Evolutionary conservation across 768 basidiomycete species (phyloP).

Genomic region (Mycena kentingensis): DNA sequence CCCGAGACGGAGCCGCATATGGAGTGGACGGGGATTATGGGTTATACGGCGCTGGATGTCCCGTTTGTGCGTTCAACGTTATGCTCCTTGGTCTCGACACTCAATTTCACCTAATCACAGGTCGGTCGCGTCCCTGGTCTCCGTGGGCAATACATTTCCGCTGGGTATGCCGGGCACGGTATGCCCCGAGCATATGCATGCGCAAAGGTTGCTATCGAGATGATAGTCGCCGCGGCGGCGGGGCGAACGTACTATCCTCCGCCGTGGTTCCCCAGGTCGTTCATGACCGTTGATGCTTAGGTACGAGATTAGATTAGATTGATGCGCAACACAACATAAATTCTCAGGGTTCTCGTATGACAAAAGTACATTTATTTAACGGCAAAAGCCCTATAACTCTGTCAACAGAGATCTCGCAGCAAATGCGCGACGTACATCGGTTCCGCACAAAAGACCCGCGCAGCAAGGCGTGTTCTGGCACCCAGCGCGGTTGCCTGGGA

Average conservation of each 20-base stretch:
- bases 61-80: slow-evolving; percentile 58
- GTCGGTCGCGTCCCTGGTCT: slow-evolving; percentile 47
- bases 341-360: too few species aligned
- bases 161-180: slow-evolving; percentile 59
- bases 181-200: slow-evolving; percentile 59
- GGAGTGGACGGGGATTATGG: slow-evolving; percentile 93
- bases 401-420: too few species aligned
- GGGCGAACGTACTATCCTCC: slow-evolving; percentile 43
- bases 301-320: too few species aligned
- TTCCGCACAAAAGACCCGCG: too few species aligned
- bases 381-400: too few species aligned
- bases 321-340: too few species aligned
- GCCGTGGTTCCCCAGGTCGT: slow-evolving; percentile 49
- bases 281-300: too few species aligned
- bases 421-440: too few species aligned
- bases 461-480: too few species aligned
- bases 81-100: not conserved
- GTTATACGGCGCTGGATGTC: slow-evolving; percentile 59
- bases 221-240: slow-evolving; percentile 44
- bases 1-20: slow-evolving; percentile 56
- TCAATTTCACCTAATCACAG: slow-evolving; percentile 29
- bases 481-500: too few species aligned
- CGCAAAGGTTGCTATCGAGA: slow-evolving; percentile 42
- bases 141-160: slow-evolving; percentile 51
- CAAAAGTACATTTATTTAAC: too few species aligned